Base-by-base conservation (phyloP, 768 basidiomycete genomes). In the Lentinula aciculospora region DNA sequence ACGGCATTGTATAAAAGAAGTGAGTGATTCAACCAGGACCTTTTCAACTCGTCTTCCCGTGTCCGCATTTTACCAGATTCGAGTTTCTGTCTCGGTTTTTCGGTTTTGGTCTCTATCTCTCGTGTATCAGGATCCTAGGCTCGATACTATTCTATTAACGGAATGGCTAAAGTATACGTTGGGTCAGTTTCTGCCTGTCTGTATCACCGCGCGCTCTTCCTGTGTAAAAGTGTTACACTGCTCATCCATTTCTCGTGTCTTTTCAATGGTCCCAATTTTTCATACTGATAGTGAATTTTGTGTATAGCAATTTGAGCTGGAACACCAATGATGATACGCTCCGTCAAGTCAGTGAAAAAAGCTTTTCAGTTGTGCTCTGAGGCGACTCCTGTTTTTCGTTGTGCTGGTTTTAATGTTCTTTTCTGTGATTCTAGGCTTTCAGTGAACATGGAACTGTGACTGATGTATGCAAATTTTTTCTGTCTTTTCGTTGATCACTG, bases 261-360 rank as follows among this genome's bases (percentile, higher is more conserved):
- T 70, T 71, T 74, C 71, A 39, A 37, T 53, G 19, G 70, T 66
- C 72, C 7, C 25, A 12, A 13, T 44, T 68, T 65, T 68, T 68
- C 72, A 68, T 74, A 84, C 83, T 86, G 76, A 87, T 84, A 73
- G 69, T 65, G 69, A 72, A 77, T 74, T 74, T 74, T 64, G 72
- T 73, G 70, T 77, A 76, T 86, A 92, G 91, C 80, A 92, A 92
- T 85, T 81, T 92, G 81, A 92, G 89, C 83, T 93, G 91, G 91
- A 89, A 88, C 80, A 96, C 94, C 73, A 94, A 85, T 72, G 94
- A 96, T 84, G 94, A 96, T 40, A 83, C 83, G 58, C 82, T 97
- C 65, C 87, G 88, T 74, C 74, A 84, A 77, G 93, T 94, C 82
- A 86, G 91, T 90, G 81, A 75, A 74, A 71, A 48, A 31, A 53